Evolutionary conservation across 148 eudicot species (phyloP).

Genomic region (Diospyros kaki): DNA sequence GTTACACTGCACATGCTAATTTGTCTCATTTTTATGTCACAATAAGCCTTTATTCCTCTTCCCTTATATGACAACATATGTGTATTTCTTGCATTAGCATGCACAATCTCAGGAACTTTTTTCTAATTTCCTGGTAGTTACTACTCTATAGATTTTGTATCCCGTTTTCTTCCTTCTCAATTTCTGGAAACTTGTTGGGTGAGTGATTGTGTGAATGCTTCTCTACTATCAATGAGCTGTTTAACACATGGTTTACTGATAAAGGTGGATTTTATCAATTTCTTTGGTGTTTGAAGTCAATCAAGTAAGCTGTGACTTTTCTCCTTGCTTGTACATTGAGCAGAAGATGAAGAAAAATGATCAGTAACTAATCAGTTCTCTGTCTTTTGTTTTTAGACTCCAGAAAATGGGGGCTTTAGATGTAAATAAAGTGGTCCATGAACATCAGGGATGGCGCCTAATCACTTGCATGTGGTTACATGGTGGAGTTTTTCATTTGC

Average conservation of each 20-base stretch:
- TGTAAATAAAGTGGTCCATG: conserved; percentile 54
- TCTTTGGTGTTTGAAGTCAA: neutral
- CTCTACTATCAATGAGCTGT: neutral
- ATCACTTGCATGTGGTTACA: conserved; percentile 87
- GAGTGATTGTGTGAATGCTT: neutral
- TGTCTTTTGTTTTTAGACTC: conserved; percentile 36
- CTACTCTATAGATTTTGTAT: neutral
- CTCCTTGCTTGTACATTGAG: neutral
- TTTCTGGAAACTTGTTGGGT: neutral
- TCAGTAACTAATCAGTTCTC: neutral
- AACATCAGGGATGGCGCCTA: conserved; percentile 86
- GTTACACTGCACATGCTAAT: too few species aligned
- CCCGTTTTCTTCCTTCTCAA: neutral
- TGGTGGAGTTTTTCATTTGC: conserved; percentile 83
- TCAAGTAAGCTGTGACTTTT: neutral
- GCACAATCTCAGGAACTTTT: neutral
- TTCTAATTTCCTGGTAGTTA: neutral
- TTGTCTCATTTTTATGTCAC: too few species aligned
- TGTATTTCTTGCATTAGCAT: too few species aligned
- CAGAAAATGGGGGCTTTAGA: conserved; percentile 88
- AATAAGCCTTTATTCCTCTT: too few species aligned
- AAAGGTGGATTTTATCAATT: neutral
- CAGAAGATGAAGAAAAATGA: neutral
- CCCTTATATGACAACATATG: too few species aligned
- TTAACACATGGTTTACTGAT: neutral